phyloP scores from a whole-genome alignment of 257 asterid species.

The Solanum habrochaites region DNA sequence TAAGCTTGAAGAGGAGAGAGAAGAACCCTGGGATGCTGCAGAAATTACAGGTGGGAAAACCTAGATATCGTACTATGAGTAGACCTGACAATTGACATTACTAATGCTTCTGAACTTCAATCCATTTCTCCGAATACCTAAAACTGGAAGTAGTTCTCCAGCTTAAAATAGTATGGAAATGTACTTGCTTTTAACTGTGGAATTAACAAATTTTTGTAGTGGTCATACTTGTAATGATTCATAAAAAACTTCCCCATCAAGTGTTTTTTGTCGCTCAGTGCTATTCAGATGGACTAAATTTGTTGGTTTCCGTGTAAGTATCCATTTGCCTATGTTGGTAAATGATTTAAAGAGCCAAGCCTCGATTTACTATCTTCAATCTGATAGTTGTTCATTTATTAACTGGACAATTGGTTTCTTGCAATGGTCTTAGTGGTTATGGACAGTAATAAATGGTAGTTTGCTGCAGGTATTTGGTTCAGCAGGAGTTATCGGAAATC shows the following conservation, averaged over 20 bases:
- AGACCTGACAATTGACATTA: background rate
- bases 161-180: background rate
- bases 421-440: background rate
- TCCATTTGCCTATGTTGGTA: background rate
- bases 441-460: background rate
- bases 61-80: background rate
- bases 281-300: background rate
- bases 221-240: background rate
- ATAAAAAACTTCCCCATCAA: background rate
- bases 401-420: background rate
- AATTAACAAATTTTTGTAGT: background rate
- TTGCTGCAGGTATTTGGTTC: constrained; percentile 82
- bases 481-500: constrained; percentile 96
- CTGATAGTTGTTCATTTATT: background rate
- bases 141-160: background rate
- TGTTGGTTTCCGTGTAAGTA: background rate
- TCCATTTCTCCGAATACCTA: background rate
- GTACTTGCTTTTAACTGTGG: background rate
- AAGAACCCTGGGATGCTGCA: background rate
- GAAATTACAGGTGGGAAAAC: background rate
- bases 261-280: background rate
- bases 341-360: background rate
- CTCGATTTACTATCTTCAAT: background rate
- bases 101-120: background rate
- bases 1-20: background rate